Evolutionary conservation across 2,329 filamentous ascomycete species (phyloP), one percentile per base, ranked within the genome.

Genomic region (Metarhizium rileyi): DNA sequence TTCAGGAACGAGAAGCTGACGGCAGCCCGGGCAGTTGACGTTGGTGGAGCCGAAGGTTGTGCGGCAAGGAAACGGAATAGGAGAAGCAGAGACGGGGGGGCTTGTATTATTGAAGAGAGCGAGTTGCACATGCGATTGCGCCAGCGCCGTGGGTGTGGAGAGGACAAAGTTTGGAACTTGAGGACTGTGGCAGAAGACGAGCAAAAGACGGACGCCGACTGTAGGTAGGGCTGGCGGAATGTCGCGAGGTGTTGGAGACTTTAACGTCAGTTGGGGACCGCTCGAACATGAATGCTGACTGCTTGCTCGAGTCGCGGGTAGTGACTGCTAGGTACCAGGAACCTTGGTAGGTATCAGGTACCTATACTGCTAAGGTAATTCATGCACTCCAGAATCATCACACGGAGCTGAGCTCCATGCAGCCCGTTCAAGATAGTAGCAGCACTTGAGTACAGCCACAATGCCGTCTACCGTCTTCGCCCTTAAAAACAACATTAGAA

Each of bases 211-310:
- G 45, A 18, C 10, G 22, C 18, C 22, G 8, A 5, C 27, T 28
- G 27, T 5, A 10, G 27, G 35, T 33, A 47, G 35, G 45, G 45
- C 45, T 47, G 45, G 45, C 45, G 35, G 42, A 35, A 47, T 47
- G 45, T 47, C 35, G 23, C 45, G 35, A 47, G 35, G n/a, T 40
- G 45, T 40, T 27, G 42, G 41, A 43, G 41, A 22, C 5, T 38
- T 38, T n/a, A 20, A 38, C 18, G 7, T 26, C 10, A 14, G 9
- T 43, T 26, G 8, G 41, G 41, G 41, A 26, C 27, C n/a, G n/a
- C n/a, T n/a, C n/a, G n/a, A 28, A 42, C 18, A 7, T 42, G n/a
- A 18, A 22, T 27, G 41, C 41, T 26, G 41, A 44, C 23, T 27
- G 30, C 18, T 30, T 26, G n/a, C n/a, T n/a, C n/a, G n/a, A n/a